phyloP scores from a whole-genome alignment of 495 filamentous ascomycete species.

The Penicillium argentinense region DNA sequence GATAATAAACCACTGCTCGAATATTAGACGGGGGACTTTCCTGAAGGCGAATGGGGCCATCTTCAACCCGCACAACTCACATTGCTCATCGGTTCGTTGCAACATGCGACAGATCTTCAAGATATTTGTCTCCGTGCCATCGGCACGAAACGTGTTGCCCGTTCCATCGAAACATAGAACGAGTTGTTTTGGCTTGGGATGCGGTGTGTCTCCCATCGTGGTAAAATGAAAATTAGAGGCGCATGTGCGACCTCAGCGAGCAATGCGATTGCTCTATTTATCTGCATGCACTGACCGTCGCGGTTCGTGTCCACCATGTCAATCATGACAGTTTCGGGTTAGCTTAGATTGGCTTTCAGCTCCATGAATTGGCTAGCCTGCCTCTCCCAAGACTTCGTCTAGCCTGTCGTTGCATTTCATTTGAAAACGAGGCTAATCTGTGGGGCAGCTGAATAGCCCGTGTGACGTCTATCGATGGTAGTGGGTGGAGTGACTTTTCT shows the following conservation, averaged over 20 bases:
- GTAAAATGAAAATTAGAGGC: neutral
- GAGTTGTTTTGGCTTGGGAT: neutral
- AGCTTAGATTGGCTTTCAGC: neutral
- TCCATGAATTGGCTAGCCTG: neutral
- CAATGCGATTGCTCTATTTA: neutral
- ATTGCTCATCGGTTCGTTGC: conserved; percentile 25
- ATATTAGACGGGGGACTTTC: neutral
- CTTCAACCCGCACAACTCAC: neutral
- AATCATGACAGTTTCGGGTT: conserved; percentile 1
- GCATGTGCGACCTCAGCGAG: neutral
- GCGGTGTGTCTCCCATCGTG: neutral
- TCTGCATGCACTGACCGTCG: neutral
- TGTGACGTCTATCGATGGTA: neutral
- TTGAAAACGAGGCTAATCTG: neutral
- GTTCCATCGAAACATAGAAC: conserved; percentile 50
- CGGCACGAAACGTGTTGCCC: conserved; percentile 40
- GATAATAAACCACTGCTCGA: conserved; percentile 1
- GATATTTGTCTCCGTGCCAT: conserved; percentile 41
- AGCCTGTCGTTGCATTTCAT: neutral
- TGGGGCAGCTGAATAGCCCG: neutral
- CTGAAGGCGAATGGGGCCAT: neutral
- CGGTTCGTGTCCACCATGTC: neutral
- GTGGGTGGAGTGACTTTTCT: conserved; percentile 1
- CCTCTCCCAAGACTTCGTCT: neutral
- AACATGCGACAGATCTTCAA: conserved; percentile 43